phyloP scores from a whole-genome alignment of 169 alveolate species.

The Neospora caninum region DNA sequence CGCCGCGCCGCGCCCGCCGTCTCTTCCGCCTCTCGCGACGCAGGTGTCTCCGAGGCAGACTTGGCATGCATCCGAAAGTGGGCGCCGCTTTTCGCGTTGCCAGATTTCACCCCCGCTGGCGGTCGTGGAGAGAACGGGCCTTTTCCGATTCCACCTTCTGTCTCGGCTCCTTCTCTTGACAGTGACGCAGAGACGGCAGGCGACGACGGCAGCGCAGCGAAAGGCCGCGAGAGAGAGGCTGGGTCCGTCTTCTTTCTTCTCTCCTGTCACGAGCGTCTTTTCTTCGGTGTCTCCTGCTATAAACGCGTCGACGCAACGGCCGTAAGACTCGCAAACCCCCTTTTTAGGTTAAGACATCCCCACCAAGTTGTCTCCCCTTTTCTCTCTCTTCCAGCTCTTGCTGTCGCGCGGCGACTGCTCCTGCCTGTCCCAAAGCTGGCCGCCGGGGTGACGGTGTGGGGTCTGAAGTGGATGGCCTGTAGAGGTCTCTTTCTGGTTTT shows the following conservation, averaged over 20 bases:
- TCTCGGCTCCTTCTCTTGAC: not conserved
- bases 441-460: too few relatives aligned
- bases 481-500: too few relatives aligned
- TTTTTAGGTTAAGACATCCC: too few relatives aligned
- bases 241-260: not conserved
- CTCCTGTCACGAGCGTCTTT: not conserved
- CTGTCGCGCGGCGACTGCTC: too few relatives aligned
- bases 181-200: not conserved
- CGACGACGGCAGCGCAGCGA: not conserved
- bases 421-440: too few relatives aligned
- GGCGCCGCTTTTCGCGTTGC: not conserved
- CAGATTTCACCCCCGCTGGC: not conserved
- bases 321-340: not conserved
- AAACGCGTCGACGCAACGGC: not conserved
- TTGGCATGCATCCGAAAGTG: not conserved
- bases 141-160: not conserved
- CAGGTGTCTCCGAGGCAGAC: not conserved
- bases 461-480: too few relatives aligned
- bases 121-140: not conserved
- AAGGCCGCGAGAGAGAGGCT: not conserved
- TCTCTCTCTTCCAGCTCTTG: too few relatives aligned
- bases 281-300: conserved; percentile 32
- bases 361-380: not conserved
- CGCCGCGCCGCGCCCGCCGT: not conserved
- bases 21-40: not conserved